These are phyloP conservation scores for Plasmodium vinckei DNA, from an alignment of 169 alveolate species.

Conservation along the genomic window DNA sequence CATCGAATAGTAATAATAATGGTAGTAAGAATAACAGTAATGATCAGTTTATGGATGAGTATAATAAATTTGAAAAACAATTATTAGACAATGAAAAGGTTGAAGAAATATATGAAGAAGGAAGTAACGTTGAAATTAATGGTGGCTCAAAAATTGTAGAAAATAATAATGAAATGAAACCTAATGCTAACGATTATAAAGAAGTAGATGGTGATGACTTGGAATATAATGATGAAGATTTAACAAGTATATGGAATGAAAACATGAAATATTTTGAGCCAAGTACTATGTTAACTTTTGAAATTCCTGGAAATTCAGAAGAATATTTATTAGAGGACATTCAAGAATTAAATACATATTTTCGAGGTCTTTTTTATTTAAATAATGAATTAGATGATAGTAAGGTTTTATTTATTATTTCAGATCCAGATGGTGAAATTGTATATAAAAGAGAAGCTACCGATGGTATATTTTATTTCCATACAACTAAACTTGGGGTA, in stretches of 20 bases:
- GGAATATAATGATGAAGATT: constrained; percentile 31
- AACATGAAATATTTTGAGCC: constrained; percentile 76
- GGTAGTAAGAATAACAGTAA: neutral
- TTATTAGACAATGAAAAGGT: constrained; percentile 4
- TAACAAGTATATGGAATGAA: constrained; percentile 69
- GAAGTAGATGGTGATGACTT: constrained; percentile 28
- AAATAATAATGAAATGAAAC: constrained; percentile 43
- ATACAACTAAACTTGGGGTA: constrained; percentile 55
- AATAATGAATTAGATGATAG: constrained; percentile 65
- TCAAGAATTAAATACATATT: constrained; percentile 21
- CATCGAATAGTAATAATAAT: neutral
- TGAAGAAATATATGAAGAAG: neutral
- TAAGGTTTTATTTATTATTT: constrained; percentile 27
- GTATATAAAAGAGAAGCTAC: constrained; percentile 60
- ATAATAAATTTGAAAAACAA: constrained; percentile 24
- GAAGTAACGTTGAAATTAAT: neutral
- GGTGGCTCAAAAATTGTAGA: neutral
- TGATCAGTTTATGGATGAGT: constrained; percentile 41
- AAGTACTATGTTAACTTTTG: constrained; percentile 62
- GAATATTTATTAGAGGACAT: constrained; percentile 67
- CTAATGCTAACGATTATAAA: constrained; percentile 53
- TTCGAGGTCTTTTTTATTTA: constrained; percentile 70
- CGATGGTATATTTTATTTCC: constrained; percentile 69
- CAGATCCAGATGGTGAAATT: constrained; percentile 55
- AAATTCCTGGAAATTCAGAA: constrained; percentile 54